phyloP scores from a whole-genome alignment of 345 rosid genomes.

The Eutrema heterophyllum region DNA sequence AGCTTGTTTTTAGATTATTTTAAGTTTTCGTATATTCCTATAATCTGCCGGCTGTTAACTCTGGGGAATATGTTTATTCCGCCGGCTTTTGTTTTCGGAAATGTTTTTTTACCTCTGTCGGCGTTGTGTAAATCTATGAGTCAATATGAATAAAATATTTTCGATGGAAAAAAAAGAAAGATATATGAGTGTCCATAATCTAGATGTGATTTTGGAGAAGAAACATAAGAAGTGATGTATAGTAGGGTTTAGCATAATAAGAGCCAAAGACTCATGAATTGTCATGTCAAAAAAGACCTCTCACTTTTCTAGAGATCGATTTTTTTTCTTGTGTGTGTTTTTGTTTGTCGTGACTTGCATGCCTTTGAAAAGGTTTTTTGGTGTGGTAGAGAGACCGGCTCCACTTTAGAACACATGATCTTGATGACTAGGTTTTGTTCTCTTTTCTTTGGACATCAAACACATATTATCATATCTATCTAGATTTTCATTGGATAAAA shows the following conservation, averaged over 20 bases:
- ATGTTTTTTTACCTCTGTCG: no score
- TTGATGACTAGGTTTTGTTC: constrained; percentile 30
- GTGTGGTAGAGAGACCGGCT: constrained; percentile 23
- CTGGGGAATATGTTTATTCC: no score
- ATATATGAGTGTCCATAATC: neutral
- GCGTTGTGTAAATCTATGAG: no score
- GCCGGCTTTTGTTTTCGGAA: no score
- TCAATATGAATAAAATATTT: no score
- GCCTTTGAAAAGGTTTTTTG: no score
- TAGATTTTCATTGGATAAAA: neutral
- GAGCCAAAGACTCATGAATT: constrained; percentile 25
- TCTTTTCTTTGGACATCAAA: constrained; percentile 32
- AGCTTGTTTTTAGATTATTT: no score
- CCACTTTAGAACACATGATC: constrained; percentile 33
- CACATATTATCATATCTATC: neutral
- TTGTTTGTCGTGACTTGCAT: constrained; percentile 31
- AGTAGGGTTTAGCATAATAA: constrained; percentile 18
- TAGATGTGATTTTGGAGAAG: constrained; percentile 2
- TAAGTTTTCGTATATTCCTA: no score
- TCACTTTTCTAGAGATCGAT: constrained; percentile 10
- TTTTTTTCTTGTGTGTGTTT: neutral
- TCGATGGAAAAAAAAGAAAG: no score
- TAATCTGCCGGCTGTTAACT: no score
- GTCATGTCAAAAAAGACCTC: constrained; percentile 17
- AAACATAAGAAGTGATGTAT: constrained; percentile 22